Evolutionary conservation across 2,329 filamentous ascomycete genomes (phyloP).

Genomic region (Epichloe coenophiala): DNA sequence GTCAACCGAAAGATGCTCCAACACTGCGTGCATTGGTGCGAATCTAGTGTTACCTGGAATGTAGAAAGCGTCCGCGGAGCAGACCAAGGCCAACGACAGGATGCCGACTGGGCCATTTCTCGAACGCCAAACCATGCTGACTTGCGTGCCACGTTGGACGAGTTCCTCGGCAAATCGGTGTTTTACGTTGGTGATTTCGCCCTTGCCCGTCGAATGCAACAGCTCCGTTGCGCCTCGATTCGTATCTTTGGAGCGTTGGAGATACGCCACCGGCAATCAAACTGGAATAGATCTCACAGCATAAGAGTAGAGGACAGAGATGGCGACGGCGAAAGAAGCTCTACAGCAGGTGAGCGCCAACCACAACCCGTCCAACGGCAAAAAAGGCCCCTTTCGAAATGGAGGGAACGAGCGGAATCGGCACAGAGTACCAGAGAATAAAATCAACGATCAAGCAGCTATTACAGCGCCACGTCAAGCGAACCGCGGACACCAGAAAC

Average conservation of each 20-base stretch:
- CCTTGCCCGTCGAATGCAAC: no score
- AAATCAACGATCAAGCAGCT: neutral
- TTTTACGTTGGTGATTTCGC: neutral
- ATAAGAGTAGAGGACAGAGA: no score
- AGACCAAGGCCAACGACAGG: slow-evolving; percentile 28
- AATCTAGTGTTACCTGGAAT: slow-evolving; percentile 55
- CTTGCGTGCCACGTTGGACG: neutral
- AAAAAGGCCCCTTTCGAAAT: no score
- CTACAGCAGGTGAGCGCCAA: no score
- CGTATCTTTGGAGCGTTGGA: no score
- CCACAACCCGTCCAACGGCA: no score
- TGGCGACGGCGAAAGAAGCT: no score
- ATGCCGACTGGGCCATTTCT: slow-evolving; percentile 24
- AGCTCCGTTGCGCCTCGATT: no score
- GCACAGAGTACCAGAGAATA: slow-evolving; percentile 33
- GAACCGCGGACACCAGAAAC: no score
- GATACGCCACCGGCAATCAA: no score
- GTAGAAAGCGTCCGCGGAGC: slow-evolving; percentile 54
- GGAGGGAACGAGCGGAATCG: slow-evolving; percentile 38
- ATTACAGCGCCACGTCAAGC: neutral
- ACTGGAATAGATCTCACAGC: no score
- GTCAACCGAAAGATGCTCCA: slow-evolving; percentile 3
- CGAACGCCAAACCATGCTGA: slow-evolving; percentile 8
- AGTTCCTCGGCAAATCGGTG: neutral
- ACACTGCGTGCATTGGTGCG: neutral